Evolutionary conservation across 306 rosid species (phyloP), one percentile per base, ranked within the genome.

Genomic region (Begonia peltatifolia): DNA sequence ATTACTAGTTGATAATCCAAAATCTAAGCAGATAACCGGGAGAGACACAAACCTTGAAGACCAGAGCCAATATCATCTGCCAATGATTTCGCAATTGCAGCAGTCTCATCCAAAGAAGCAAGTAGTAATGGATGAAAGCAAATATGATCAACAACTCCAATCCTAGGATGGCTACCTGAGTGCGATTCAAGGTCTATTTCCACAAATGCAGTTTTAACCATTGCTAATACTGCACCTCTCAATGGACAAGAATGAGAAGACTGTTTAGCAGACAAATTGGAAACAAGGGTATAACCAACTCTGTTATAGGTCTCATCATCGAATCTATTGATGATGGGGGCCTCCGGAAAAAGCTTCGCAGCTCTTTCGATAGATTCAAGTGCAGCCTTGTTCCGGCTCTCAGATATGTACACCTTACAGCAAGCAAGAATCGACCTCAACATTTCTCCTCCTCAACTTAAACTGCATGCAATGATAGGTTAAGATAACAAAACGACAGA

Each of bases 371-470:
- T 83, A 2, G 76, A 60, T 43, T 84, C 87, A 52, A 90, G 61
- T 1, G 87, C 97, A 52, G 22, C 63, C 69, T 62, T 78, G 71
- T 79, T 86, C 63, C 99, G 66, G 72, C 88, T 86, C 59, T 90
- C 96, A 49, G 99, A 90, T 58, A 86, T 73, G 71, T 90, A 86
- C 15, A 90, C 81, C 73, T 90, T 90, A 84, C 95, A 90, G 71
- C 97, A 85, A 60, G 73, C 93, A 47, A 90, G 81, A 68, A 83
- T 67, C 41, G 68, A 18, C 65, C 69, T 75, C 48, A 76, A 63
- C 92, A 87, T 87, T 36, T 65, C 44, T 53, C 52, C 50, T 56
- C 65, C 56, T 66, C 54, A 42, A 53, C 20, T 65, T 59, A 47
- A 53, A 54, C 67, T 73, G 79, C 50, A 61, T 47, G 44, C 55